Base-by-base conservation (phyloP, 805 yeast species). In the Lachancea fermentati region DNA sequence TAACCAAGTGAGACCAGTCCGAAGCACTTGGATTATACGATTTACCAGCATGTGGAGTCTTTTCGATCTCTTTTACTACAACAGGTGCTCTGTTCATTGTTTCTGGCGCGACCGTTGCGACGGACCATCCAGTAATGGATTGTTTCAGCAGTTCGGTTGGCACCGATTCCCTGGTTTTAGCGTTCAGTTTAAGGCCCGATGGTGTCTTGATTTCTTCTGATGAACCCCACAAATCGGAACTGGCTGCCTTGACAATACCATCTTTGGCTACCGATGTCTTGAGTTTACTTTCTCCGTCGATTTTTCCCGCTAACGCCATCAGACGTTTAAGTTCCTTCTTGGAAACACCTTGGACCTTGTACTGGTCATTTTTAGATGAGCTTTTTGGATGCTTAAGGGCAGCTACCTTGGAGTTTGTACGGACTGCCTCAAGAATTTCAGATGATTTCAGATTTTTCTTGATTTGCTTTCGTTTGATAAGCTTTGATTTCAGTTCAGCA, bases 1-100 rank as follows among this genome's bases (percentile, higher is more conserved):
- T 67, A 38, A 93, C 75, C 50, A 89, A 71, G 14, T 62, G 63
- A 51, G 78, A 78, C 98, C 98, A 93, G 19, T 84, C 77, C 41
- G 81, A 83, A 48, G 80, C 68, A 9, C 91, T 73, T 18, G 98
- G 98, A 58, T 93, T 93, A 31, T 62, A 93, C 2, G 97, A 89
- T 60, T 83, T 85, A 41, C 97, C 97, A 2, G 81, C 93, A 52
- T 81, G 81, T 9, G 95, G 88, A 3, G 79, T 42, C 2, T 50
- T 60, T 14, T 70, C 79, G 34, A 65, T 52, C n/a, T 71, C 71
- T 43, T 68, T 72, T 13, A 85, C 74, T 31, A 52, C 52, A n/a
- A 79, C 58, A 1, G 94, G 81, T 2, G 66, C 66, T 24, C 65
- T 60, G 34, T 61, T 68, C 48, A 79, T 35, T 2, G 89, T 81